Base-by-base conservation (phyloP, 2,329 filamentous ascomycete species). In the Echinosphaeria canescens region DNA sequence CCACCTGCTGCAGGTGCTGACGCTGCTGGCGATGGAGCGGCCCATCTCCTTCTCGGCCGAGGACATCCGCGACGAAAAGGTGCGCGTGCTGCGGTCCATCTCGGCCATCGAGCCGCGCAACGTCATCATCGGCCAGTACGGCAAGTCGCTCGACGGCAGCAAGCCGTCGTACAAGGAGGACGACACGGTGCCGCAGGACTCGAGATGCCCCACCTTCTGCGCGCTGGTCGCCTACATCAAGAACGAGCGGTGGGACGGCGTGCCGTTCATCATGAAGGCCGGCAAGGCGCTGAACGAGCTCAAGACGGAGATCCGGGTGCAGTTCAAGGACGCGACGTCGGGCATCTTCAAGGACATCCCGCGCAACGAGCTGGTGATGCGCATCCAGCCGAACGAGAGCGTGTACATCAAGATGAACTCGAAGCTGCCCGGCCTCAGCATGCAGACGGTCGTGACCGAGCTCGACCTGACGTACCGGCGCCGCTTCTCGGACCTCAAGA, bases 331-430 rank as follows among this genome's bases (percentile, higher is more conserved):
- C 48, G 88, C 98, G 36, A 95, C 88, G 13, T 93, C 84, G 26
- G 88, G 90, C 38, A 98, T 98, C 53, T 98, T 98, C 62, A 95
- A 95, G 67, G 85, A 98, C 49, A 98, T 98, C 46, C 90, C 88
- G 32, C 76, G 90, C 39, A 98, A 98, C 60, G 88, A 98, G 59
- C 75, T 98, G 37, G 88, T 98, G 43, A 93, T 98, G 60, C 84
- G 88, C 39, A 91, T 98, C 37, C 88, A 98, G 61, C 88, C 88
- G 42, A 98, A 98, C 59, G 88, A 98, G 65, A 91, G 80, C 48
- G 84, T 98, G 38, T 98, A 98, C 59, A 91, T 95, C 54, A 98
- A 98, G 72, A 98, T 98, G 88, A 98, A 98, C 74, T 95, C 85
- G 16, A 98, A 98, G 65, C 64, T 98, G 31, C 90, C 88, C 13